These are phyloP conservation scores for Aureobasidium sp. DNA, from an alignment of 2,329 filamentous ascomycete species.

Conservation along the genomic window DNA sequence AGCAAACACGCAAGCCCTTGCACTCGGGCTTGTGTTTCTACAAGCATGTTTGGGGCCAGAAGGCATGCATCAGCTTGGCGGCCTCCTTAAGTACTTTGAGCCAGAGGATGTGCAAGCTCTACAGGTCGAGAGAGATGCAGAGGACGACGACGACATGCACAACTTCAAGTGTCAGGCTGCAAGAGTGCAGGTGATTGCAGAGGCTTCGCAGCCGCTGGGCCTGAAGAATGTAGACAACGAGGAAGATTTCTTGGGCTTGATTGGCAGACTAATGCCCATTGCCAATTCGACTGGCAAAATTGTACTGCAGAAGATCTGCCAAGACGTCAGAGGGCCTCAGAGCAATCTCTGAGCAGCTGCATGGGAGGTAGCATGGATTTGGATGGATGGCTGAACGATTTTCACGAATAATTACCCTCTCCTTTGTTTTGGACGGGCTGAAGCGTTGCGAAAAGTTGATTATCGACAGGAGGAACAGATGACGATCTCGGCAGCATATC, in stretches of 20 bases:
- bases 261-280: background rate
- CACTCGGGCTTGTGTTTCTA: background rate
- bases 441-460: background rate
- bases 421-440: background rate
- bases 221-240: background rate
- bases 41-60: background rate
- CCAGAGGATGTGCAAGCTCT: background rate
- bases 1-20: background rate
- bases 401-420: background rate
- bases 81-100: background rate
- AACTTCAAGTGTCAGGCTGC: background rate
- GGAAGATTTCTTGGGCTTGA: background rate
- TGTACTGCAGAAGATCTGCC: background rate
- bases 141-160: slow-evolving; percentile 6
- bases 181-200: slow-evolving; percentile 4
- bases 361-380: background rate
- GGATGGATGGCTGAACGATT: slow-evolving; percentile 1
- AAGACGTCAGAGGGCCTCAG: background rate
- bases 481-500: slow-evolving; percentile 4
- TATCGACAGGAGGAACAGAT: background rate
- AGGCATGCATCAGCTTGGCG: background rate
- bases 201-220: background rate
- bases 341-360: background rate
- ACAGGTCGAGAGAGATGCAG: background rate
- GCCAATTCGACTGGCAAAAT: background rate